Percentiles rank a stretch among this genome's conserved stretches.
Evolutionary conservation across 345 rosid species (phyloP).

Genomic region (Raphanus raphanistrum): DNA sequence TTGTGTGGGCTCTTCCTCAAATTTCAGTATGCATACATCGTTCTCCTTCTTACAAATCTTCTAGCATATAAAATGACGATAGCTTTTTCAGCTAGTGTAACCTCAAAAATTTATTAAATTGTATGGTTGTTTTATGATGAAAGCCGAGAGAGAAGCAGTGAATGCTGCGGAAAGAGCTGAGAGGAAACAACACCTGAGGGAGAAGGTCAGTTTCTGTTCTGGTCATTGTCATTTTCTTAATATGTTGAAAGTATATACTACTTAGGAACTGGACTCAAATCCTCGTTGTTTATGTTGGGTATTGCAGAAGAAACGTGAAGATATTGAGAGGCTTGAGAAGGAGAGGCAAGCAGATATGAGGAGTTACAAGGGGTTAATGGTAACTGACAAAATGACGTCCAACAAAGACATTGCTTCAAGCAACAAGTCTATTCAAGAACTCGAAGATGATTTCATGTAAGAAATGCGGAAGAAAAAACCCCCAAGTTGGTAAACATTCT

Average conservation of each 20-base stretch:
- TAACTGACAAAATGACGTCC: constrained; percentile 90
- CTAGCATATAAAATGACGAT: not conserved
- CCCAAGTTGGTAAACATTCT: constrained; percentile 24
- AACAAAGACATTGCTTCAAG: constrained; percentile 85
- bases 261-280: too few species aligned
- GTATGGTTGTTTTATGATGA: constrained; percentile 30
- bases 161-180: constrained; percentile 91
- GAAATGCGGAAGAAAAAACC: constrained; percentile 5
- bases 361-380: constrained; percentile 98
- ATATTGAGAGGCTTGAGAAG: constrained; percentile 84
- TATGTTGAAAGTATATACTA: too few species aligned
- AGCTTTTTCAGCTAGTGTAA: not conserved
- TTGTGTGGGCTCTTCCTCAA: not conserved
- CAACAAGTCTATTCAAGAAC: constrained; percentile 86
- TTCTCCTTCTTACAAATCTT: not conserved
- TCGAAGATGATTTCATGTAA: constrained; percentile 97
- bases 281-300: not conserved
- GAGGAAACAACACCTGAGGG: constrained; percentile 81
- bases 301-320: constrained; percentile 87
- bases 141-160: constrained; percentile 91
- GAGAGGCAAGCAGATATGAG: constrained; percentile 88
- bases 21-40: not conserved
- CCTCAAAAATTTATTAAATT: not conserved
- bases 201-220: constrained; percentile 56
- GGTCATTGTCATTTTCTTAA: not conserved